Evolutionary conservation across 257 asterid genomes (phyloP), one percentile per base, ranked within the genome.

Genomic region (Prunella vulgaris): DNA sequence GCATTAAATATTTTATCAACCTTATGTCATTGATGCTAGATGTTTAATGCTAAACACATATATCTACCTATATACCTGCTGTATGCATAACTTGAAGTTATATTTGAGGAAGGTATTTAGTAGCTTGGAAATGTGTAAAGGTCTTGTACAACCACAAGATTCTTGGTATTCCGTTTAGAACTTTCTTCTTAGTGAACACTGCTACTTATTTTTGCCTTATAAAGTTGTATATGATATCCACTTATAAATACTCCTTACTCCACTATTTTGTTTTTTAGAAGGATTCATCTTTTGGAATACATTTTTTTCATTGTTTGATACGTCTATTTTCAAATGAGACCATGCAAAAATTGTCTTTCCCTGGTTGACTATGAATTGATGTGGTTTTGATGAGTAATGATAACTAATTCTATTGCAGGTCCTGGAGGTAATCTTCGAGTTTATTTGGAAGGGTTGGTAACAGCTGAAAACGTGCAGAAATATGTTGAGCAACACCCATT

Each of bases 381-480:
- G 67, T 40, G 24, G 6, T 52, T 58, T 52, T 46, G 37, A n/a
- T 42, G 57, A 63, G 35, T 24, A 71, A 21, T 22, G 46, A 33
- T 20, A 27, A 40, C 6, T 42, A 10, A 60, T 54, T 46, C 10
- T 22, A 37, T 33, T 66, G 78, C 80, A 85, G 90, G 86, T n/a
- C 90, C 89, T 28, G 94, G 81, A 83, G 98, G 98, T 24, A 81
- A 82, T 61, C 81, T 93, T 66, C 86, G 95, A 68, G 82, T 76
- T 35, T 93, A 88, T 80, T 81, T 93, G 81, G 89, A 88, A 75
- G 88, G 83, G 25, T 58, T 93, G 69, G 65, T 79, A 30, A 64
- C 27, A 44, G 77, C 82, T 27, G 91, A 82, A 37, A 75, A 86
- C 76, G 85, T 88, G 38, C 88, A 66, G 79, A 74, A 74, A 52